Percentiles rank a stretch among this genome's conserved stretches.
These are phyloP conservation scores for Boletus tylopilopsis DNA, from an alignment of 768 basidiomycete genomes.

Conservation along the genomic window DNA sequence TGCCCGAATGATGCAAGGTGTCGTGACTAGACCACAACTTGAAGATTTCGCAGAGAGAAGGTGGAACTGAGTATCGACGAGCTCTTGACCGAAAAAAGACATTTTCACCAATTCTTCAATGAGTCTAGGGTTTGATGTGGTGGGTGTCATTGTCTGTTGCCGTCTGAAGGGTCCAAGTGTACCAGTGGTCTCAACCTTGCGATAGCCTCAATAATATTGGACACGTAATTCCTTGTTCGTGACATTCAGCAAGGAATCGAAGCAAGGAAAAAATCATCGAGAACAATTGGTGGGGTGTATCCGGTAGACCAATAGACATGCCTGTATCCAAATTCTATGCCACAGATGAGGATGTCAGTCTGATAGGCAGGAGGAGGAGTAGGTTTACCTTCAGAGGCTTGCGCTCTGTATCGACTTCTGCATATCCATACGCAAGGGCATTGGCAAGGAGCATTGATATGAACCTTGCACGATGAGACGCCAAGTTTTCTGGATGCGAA, in stretches of 20 bases:
- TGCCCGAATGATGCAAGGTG: slow-evolving; percentile 24
- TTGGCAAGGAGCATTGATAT: slow-evolving; percentile 40
- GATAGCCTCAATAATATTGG: slow-evolving; percentile 73
- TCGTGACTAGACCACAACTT: slow-evolving; percentile 5
- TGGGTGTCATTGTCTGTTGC: too few species aligned
- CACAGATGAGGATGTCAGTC: neutral
- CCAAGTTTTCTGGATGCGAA: slow-evolving; percentile 39
- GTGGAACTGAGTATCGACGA: slow-evolving; percentile 32
- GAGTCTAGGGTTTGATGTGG: too few species aligned
- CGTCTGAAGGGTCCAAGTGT: too few species aligned
- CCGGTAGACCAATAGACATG: slow-evolving; percentile 33
- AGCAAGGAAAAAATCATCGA: neutral
- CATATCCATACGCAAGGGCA: slow-evolving; percentile 46
- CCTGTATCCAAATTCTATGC: slow-evolving; percentile 53
- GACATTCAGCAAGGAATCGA: neutral
- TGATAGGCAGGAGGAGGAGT: neutral
- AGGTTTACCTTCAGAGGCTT: slow-evolving; percentile 49
- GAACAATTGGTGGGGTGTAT: slow-evolving; percentile 37
- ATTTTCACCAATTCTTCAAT: slow-evolving; percentile 21
- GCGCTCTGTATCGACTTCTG: slow-evolving; percentile 41
- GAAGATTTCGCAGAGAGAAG: slow-evolving; percentile 20
- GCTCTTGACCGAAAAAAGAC: slow-evolving; percentile 25
- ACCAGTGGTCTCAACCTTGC: slow-evolving; percentile 64
- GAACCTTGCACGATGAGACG: slow-evolving; percentile 43
- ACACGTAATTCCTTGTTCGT: slow-evolving; percentile 58